Base-by-base conservation (phyloP, 139 green algal species). In the Picochlorum sp. region DNA sequence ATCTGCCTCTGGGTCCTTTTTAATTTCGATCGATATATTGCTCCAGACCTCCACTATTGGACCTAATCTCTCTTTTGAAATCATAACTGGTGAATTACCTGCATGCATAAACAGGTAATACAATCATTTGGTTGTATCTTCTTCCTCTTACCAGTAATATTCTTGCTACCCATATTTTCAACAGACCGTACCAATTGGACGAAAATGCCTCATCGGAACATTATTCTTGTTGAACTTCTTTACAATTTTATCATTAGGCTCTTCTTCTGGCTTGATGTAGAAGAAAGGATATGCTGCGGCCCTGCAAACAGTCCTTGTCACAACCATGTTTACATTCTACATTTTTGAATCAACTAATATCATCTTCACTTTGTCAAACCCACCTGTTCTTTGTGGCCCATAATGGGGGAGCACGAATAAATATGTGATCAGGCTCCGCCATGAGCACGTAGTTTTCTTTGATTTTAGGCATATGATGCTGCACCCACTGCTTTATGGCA, bases 371-470 rank as follows among this genome's bases (percentile, higher is more conserved):
- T 47, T 47, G 39, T n/a, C n/a, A n/a, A n/a, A n/a, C n/a, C n/a
- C n/a, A n/a, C 51, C 33, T 54, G 1, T 49, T 63, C 10, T 67
- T 59, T 10, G 67, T 76, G 29, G 70, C 70, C 53, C 63, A 73
- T 22, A 81, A 69, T 25, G 83, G 81, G 22, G 85, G 65, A 13
- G 83, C 73, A 12, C 36, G 63, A 20, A 91, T n/a, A 56, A 89
- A 79, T 2, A 90, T 50, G 67, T 91, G 83, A 56, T 91, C 83
- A 2, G 84, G 84, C 57, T 91, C 84, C 0, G 67, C 61, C 82
- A 91, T 89, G 29, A 87, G 61, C 6, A 91, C 63, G 62, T 84
- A 89, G 9, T 76, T 52, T 57, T 89, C 81, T 59, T 31, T 31
- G 10, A 75, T 67, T 16, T n/a, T 41, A 25, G 43, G 13, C 28